Conservation (phyloP, 176 grass and related monocot species). For the Hordeum vulgare region DNA sequence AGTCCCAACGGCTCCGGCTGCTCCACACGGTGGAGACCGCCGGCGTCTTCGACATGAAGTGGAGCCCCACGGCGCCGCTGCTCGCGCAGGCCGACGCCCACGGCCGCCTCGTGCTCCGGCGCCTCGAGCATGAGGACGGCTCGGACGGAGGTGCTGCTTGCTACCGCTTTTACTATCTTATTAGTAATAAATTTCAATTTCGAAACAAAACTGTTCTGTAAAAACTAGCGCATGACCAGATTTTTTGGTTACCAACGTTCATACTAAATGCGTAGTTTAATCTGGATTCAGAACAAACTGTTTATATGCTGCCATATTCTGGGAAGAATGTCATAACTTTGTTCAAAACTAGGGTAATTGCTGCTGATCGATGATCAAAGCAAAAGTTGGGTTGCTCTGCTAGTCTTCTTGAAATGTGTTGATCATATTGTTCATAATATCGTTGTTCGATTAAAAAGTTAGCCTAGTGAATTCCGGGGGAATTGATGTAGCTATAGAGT, state of each 20-base stretch:
- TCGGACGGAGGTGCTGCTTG: constrained; percentile 15
- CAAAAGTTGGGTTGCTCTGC: background rate
- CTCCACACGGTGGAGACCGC: constrained; percentile 50
- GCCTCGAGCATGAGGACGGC: constrained; percentile 33
- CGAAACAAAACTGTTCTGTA: background rate
- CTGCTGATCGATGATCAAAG: background rate
- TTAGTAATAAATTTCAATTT: background rate
- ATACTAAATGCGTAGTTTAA: background rate
- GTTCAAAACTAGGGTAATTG: background rate
- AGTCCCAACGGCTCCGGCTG: constrained; percentile 32
- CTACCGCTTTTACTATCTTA: background rate
- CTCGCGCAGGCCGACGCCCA: constrained; percentile 85
- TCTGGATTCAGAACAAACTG: background rate
- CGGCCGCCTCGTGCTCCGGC: constrained; percentile 47
- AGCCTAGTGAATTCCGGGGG: background rate
- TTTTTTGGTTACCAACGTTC: background rate
- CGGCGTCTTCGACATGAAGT: constrained; percentile 86
- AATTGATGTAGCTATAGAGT: background rate
- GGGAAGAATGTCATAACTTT: background rate
- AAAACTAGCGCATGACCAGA: background rate
- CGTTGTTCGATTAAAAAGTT: background rate
- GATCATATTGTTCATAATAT: background rate
- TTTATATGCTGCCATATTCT: background rate
- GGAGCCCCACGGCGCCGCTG: constrained; percentile 55
- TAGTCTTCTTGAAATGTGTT: background rate